Evolutionary conservation across 108 stramenopile genomes (phyloP).

Genomic region (Skeletonema costatum): DNA sequence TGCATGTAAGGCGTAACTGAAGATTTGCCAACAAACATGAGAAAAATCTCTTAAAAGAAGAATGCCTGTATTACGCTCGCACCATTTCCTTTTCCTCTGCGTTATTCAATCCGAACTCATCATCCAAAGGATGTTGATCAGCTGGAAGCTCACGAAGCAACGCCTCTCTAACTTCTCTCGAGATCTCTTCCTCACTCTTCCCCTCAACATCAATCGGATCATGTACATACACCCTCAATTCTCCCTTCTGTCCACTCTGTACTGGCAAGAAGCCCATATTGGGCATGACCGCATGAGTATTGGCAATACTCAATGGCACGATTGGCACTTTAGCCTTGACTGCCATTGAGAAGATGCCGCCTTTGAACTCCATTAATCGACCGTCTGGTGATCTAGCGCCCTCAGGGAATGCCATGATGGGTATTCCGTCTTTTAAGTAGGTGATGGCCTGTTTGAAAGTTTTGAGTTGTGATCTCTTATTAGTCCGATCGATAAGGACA

Average conservation of each 20-base stretch:
- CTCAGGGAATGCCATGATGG: conserved; percentile 88
- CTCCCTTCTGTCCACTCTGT: conserved; percentile 59
- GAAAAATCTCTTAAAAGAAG: no score
- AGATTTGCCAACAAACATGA: no score
- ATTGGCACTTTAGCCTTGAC: conserved; percentile 77
- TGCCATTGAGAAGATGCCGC: conserved; percentile 78
- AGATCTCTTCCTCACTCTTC: conserved; percentile 71
- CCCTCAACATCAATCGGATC: conserved; percentile 63
- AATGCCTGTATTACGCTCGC: no score
- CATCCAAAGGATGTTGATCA: conserved; percentile 65
- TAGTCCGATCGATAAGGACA: conserved; percentile 75
- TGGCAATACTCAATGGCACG: conserved; percentile 74
- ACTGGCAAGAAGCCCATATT: conserved; percentile 61
- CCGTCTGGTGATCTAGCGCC: conserved; percentile 75
- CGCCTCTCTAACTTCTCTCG: conserved; percentile 47
- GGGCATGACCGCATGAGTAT: conserved; percentile 81
- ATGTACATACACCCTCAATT: conserved; percentile 77
- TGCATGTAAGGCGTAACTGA: no score
- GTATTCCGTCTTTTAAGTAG: conserved; percentile 69
- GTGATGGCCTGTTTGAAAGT: conserved; percentile 72
- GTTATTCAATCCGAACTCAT: background rate
- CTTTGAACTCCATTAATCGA: conserved; percentile 80
- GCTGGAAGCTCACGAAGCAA: conserved; percentile 60
- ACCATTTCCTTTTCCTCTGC: background rate
- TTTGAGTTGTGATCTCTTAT: conserved; percentile 72